Evolutionary conservation across 1,284 basidiomycete species (phyloP), one percentile per base, ranked within the genome.

Genomic region (Microbotryum intermedium): DNA sequence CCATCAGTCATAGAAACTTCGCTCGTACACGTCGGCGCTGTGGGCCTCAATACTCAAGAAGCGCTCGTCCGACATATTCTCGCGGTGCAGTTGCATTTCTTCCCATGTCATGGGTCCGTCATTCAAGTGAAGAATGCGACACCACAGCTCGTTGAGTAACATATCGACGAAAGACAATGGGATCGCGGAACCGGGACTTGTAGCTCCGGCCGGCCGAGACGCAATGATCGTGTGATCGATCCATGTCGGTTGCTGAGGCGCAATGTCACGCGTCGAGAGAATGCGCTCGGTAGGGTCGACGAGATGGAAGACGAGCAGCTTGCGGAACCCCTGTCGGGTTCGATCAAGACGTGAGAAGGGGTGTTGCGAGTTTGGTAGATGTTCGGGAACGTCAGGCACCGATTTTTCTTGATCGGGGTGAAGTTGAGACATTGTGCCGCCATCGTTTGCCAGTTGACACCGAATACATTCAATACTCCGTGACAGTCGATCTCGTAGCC

Each of bases 331-430:
- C 1, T 77, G 76, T 55, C 76, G 76, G 3, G 76, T 72, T 0
- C 71, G 70, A 60, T 81, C 79, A 7, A 59, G 70, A 18, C 81
- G 76, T 49, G 72, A 60, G 70, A 80, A 80, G 76, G 74, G 39
- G 73, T 71, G 25, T 80, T 76, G 39, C 72, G 72, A 62, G 80
- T 78, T 65, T 80, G 79, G 70, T 82, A 81, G 47, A 81, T 77
- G 66, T 83, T 83, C 8, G 81, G 81, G 59, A 80, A 83, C 26
- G 77, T 75, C 49, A 82, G 66, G 20, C 71, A 73, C 28, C 79
- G 72, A 7, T 76, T 77, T 21, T 71, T 57, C 3, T 66, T 68
- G 2, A 77, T 79, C 7, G 70, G 60, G 7, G 78, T 70, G 7
- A 62, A 62, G 3, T 77, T 78, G 8, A 77, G 57, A n/a, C 72